A percentile compares a stretch with the other conserved stretches of the same genome.
Conservation (phyloP, 176 grass and related monocot genomes). For the Coix lacrymajobi region DNA sequence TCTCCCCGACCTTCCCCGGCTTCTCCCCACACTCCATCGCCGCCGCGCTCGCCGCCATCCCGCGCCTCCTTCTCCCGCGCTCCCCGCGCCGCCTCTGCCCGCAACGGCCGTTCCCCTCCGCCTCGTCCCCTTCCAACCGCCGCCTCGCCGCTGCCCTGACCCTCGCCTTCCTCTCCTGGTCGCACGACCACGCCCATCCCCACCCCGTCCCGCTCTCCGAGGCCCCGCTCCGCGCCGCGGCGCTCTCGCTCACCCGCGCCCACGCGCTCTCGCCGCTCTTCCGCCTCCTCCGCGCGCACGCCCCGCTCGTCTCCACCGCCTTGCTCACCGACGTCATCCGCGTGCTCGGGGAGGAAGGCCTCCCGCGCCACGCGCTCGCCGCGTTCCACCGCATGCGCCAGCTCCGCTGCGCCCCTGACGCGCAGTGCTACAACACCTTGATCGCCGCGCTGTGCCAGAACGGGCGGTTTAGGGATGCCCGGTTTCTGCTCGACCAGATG, state of each 20-base stretch:
- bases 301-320: constrained; percentile 52
- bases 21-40: constrained; percentile 46
- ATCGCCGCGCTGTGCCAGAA: constrained; percentile 59
- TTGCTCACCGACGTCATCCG: constrained; percentile 71
- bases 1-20: constrained; percentile 34
- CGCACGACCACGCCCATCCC: constrained; percentile 42
- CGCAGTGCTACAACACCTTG: constrained; percentile 73
- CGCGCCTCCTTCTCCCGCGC: constrained; percentile 50
- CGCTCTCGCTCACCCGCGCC: constrained; percentile 48
- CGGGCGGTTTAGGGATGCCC: constrained; percentile 65
- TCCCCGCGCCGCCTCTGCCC: constrained; percentile 39
- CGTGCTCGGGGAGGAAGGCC: constrained; percentile 60
- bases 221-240: constrained; percentile 58
- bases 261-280: constrained; percentile 55
- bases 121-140: constrained; percentile 21
- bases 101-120: constrained; percentile 32
- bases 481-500: constrained; percentile 85
- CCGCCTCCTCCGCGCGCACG: constrained; percentile 58
- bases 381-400: constrained; percentile 85
- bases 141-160: constrained; percentile 38
- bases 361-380: constrained; percentile 51
- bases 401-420: constrained; percentile 75
- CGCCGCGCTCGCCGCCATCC: constrained; percentile 43
- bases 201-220: constrained; percentile 34
- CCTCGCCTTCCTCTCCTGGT: constrained; percentile 74